Conservation (phyloP, 306 rosid species). For the Cicer pinnatifidum region DNA sequence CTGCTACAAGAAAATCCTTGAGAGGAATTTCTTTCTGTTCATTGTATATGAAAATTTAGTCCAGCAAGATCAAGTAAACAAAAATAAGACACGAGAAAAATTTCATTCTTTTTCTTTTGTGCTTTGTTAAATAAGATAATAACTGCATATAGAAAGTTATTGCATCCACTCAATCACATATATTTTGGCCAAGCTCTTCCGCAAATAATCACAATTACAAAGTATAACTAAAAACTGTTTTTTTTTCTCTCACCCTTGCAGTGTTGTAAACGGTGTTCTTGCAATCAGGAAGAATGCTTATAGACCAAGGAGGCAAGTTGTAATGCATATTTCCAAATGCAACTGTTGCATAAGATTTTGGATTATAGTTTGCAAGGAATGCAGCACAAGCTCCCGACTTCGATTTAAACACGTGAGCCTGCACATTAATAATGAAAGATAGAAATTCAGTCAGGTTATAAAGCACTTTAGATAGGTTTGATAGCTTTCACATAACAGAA, state of each 20-base stretch:
- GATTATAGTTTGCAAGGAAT: conserved; percentile 88
- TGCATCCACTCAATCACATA: conserved; percentile 5
- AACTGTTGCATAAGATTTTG: conserved; percentile 70
- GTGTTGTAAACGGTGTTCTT: conserved; percentile 88
- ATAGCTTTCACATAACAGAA: conserved; percentile 16
- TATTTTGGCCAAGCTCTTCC: neutral
- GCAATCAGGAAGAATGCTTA: conserved; percentile 98
- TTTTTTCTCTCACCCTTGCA: conserved; percentile 80
- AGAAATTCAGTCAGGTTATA: conserved; percentile 34
- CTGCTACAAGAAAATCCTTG: neutral
- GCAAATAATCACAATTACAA: conserved; percentile 1
- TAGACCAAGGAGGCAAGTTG: conserved; percentile 97
- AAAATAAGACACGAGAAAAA: conserved; percentile 10
- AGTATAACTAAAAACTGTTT: neutral
- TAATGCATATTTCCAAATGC: conserved; percentile 85
- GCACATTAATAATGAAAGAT: conserved; percentile 24
- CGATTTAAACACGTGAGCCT: conserved; percentile 94
- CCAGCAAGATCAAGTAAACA: neutral
- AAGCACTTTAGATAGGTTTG: conserved; percentile 38
- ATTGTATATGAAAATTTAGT: conserved; percentile 33
- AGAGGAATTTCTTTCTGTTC: conserved; percentile 7
- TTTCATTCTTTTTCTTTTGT: neutral
- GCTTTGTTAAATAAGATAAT: neutral
- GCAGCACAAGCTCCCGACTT: conserved; percentile 93
- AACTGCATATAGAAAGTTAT: neutral